Percentiles rank a stretch among this genome's conserved stretches.
phyloP scores from a whole-genome alignment of 305 asterid genomes.

The Rubia tinctorum region DNA sequence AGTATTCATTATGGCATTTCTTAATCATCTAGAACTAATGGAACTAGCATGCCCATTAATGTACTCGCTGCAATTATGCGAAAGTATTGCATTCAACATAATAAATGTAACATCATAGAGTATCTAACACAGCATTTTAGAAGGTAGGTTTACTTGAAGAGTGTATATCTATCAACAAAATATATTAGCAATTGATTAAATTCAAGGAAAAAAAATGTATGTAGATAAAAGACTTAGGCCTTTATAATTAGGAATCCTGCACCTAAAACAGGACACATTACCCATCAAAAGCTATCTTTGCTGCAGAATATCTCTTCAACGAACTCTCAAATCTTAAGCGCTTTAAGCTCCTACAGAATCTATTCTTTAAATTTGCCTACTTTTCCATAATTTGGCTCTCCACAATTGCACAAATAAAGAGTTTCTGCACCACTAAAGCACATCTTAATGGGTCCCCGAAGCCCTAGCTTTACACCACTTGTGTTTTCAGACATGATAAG shows the following conservation, averaged over 20 bases:
- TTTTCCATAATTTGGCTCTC: conserved; percentile 37
- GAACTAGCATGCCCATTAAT: not conserved
- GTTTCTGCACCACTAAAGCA: conserved; percentile 30
- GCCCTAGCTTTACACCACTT: conserved; percentile 13
- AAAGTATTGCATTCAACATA: not conserved
- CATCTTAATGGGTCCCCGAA: conserved; percentile 23
- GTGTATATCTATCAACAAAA: not conserved
- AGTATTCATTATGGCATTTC: not conserved
- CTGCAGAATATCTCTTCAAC: conserved; percentile 28
- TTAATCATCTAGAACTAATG: not conserved
- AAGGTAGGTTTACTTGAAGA: not conserved
- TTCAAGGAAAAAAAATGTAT: not conserved
- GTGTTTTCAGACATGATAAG: conserved; percentile 14
- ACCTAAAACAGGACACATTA: conserved; percentile 21
- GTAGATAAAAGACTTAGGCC: conserved; percentile 16
- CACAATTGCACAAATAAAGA: conserved; percentile 34
- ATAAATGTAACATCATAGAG: not conserved
- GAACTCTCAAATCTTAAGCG: conserved; percentile 22
- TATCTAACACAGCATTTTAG: not conserved
- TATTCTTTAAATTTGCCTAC: conserved; percentile 34
- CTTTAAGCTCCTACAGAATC: conserved; percentile 34
- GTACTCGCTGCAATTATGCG: not conserved
- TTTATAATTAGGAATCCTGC: conserved; percentile 23
- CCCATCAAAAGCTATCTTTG: conserved; percentile 24
- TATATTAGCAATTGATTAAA: conserved; percentile 4